Evolutionary conservation across 2,329 filamentous ascomycete genomes (phyloP).

Genomic region (Pyrenophora tritici-repentis): DNA sequence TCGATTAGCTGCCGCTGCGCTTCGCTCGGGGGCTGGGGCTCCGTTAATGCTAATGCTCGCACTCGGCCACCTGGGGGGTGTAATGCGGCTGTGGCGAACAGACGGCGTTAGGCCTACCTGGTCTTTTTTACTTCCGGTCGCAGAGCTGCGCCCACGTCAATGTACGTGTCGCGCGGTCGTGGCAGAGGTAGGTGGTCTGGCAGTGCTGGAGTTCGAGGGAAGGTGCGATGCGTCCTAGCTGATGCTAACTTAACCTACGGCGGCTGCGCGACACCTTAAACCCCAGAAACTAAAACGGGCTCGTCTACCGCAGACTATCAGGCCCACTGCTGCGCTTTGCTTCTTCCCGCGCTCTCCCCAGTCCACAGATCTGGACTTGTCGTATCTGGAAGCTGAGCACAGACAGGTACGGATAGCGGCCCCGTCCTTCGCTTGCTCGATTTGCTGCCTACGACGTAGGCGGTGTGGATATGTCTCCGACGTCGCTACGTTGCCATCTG

Average conservation of each 20-base stretch:
- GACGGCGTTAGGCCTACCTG: conserved; percentile 35
- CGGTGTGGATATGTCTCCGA: conserved; percentile 32
- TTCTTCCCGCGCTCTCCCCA: conserved; percentile 47
- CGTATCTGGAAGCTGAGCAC: conserved; percentile 35
- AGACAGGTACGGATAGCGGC: conserved; percentile 36
- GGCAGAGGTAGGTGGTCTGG: conserved; percentile 15
- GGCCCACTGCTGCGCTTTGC: conserved; percentile 41
- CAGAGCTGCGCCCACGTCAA: conserved; percentile 21
- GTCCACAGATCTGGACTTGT: conserved; percentile 41
- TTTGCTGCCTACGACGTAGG: conserved; percentile 38
- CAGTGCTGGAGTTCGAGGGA: conserved; percentile 14
- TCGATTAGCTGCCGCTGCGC: conserved; percentile 46
- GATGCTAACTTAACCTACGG: conserved; percentile 33
- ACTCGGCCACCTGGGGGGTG: conserved; percentile 20
- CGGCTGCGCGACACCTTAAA: conserved; percentile 42
- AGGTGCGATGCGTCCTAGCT: conserved; percentile 18
- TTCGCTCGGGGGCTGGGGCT: conserved; percentile 31
- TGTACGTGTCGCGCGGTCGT: conserved; percentile 7
- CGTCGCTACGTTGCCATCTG: conserved; percentile 38
- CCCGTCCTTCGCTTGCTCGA: conserved; percentile 31
- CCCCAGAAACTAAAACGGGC: conserved; percentile 35
- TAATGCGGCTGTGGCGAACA: conserved; percentile 26
- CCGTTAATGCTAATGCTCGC: conserved; percentile 34
- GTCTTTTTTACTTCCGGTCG: conserved; percentile 22
- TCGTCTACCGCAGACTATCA: conserved; percentile 32